Base-by-base conservation (phyloP, 2,329 filamentous ascomycete genomes). In the Mycogone perniciosa region DNA sequence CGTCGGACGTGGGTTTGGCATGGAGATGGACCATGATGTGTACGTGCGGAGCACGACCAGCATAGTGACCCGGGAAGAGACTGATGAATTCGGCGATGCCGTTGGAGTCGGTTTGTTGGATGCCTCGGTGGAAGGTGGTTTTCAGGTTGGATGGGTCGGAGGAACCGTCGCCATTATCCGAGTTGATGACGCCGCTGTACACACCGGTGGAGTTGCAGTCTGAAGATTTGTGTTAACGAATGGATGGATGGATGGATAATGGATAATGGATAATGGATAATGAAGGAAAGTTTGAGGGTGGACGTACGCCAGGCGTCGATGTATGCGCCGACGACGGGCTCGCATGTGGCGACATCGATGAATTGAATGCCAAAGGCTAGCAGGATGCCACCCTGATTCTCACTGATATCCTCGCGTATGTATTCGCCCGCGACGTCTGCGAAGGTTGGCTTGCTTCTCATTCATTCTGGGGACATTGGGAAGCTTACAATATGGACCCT, bases 401-500 rank as follows among this genome's bases (percentile, higher is more conserved):
- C 72, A 13, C 62, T 63, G 45, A 76, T 59, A 53, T 76, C 62
- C n/a, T 61, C 45, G 31, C 73, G 70, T 44, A 76, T 60, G 39
- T 66, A 61, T 55, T 75, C 71, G n/a, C 71, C 72, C 13, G 63
- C 58, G 42, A 74, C 67, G 51, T 67, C 58, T 62, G 27, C 6
- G 5, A 44, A 31, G 10, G 6, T 44, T 30, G 30, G 8, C 2
- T 29, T 31, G 8, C 5, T 31, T 6, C 4, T 30, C 7, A n/a
- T 39, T 11, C 13, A 7, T 39, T n/a, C 9, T 39, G 13, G 13
- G 9, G 37, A 20, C 2, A 20, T n/a, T 44, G 7, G n/a, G 3
- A 3, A 10, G 49, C 60, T 54, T 55, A 60, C 63, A 77, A 64
- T 76, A 77, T 27, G 75, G 74, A 4, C 74, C 74, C 59, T 75